These are phyloP conservation scores for Baudoinia panamericana DNA, from an alignment of 495 filamentous ascomycete genomes.

Conservation along the genomic window DNA sequence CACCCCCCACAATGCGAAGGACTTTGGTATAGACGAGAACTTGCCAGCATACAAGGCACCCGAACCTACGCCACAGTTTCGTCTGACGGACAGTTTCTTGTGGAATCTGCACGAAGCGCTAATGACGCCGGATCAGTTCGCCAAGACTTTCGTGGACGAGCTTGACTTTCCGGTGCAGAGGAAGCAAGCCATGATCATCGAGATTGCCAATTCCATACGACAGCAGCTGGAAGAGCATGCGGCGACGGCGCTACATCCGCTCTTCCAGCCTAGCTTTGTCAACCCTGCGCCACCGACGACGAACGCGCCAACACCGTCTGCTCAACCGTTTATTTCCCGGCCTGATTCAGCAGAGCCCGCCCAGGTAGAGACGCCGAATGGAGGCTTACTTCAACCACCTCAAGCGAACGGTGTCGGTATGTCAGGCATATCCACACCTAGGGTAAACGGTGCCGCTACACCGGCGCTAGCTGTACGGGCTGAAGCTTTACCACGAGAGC, in stretches of 20 bases:
- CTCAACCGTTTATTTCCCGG: slow-evolving; percentile 31
- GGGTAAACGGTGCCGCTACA: slow-evolving; percentile 34
- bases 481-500: slow-evolving; percentile 30
- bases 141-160: slow-evolving; percentile 78
- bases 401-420: slow-evolving; percentile 9
- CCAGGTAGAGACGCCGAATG: slow-evolving; percentile 6
- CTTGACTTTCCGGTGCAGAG: slow-evolving; percentile 70
- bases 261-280: slow-evolving; percentile 57
- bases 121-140: slow-evolving; percentile 91
- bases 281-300: slow-evolving; percentile 33
- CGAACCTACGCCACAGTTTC: slow-evolving; percentile 65
- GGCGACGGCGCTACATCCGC: slow-evolving; percentile 79
- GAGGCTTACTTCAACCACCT: slow-evolving; percentile 10
- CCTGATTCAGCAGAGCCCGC: slow-evolving; percentile 35
- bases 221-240: slow-evolving; percentile 94
- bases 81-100: slow-evolving; percentile 83
- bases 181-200: slow-evolving; percentile 44
- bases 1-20: slow-evolving; percentile 45
- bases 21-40: slow-evolving; percentile 48
- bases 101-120: slow-evolving; percentile 97
- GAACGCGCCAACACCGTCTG: slow-evolving; percentile 14
- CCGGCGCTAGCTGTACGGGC: slow-evolving; percentile 33
- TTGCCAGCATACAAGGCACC: slow-evolving; percentile 63
- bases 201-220: slow-evolving; percentile 87
- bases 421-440: slow-evolving; percentile 36